phyloP scores from a whole-genome alignment of 169 alveolate species.

The Cyclospora cayetanensis region DNA sequence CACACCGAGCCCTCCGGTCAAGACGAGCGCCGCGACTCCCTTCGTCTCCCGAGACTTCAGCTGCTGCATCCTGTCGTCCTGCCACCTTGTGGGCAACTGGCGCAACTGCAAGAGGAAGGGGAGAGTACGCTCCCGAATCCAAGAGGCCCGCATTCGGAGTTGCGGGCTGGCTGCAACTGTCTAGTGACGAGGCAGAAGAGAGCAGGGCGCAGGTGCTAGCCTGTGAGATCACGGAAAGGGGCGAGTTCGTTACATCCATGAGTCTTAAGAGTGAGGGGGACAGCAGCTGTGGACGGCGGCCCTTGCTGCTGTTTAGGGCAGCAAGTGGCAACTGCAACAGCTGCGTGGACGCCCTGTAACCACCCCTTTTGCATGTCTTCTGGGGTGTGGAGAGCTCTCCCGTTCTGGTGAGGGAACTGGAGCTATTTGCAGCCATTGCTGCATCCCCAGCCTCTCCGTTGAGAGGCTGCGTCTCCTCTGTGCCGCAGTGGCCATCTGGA shows the following conservation, averaged over 20 bases:
- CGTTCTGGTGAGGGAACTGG: too few species aligned
- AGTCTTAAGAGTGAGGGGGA: neutral
- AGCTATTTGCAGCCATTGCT: neutral
- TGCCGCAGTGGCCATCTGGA: too few species aligned
- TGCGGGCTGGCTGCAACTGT: conserved; percentile 50
- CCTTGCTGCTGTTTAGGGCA: neutral
- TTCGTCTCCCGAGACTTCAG: too few species aligned
- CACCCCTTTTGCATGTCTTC: neutral
- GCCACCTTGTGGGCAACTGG: neutral
- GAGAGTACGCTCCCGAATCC: neutral
- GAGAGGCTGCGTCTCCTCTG: too few species aligned
- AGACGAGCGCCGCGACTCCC: too few species aligned
- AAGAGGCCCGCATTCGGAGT: neutral
- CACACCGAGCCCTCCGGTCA: too few species aligned
- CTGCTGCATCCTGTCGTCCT: neutral
- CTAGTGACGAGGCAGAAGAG: neutral
- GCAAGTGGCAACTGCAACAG: neutral
- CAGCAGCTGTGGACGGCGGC: neutral
- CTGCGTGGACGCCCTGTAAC: neutral
- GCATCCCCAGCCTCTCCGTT: neutral
- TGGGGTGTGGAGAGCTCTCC: too few species aligned
- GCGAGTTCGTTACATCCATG: neutral
- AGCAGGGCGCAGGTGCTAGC: conserved; percentile 5
- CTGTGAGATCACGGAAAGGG: conserved; percentile 13
- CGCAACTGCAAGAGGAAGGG: neutral